Conservation (phyloP, 441 rosid genomes). For the Brassica balearica region DNA sequence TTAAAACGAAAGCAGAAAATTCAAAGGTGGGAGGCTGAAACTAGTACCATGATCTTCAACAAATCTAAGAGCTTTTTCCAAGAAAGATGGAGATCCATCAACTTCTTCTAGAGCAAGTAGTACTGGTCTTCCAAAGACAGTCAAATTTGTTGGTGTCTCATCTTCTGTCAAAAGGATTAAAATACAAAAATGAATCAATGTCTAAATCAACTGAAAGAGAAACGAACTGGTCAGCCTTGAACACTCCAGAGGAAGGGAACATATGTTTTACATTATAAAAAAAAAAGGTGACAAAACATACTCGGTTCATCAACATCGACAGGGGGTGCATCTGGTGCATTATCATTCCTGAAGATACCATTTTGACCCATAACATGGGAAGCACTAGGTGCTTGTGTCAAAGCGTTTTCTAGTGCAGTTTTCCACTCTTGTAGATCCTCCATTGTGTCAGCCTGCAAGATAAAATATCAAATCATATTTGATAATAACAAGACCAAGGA, state of each 20-base stretch:
- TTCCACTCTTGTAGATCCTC: constrained; percentile 97
- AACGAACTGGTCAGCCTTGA: constrained; percentile 9
- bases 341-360: constrained; percentile 78
- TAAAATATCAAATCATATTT: background rate
- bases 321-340: constrained; percentile 51
- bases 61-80: constrained; percentile 95
- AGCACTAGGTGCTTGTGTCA: constrained; percentile 87
- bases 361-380: constrained; percentile 81
- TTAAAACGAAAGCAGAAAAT: constrained; percentile 24
- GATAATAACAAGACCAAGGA: background rate
- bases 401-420: constrained; percentile 88
- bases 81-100: constrained; percentile 96
- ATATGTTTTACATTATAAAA: constrained; percentile 10
- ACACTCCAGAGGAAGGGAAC: constrained; percentile 12
- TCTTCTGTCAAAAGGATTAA: constrained; percentile 52
- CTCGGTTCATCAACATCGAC: constrained; percentile 62
- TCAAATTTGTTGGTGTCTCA: constrained; percentile 60
- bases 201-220: constrained; percentile 21
- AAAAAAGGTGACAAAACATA: constrained; percentile 45
- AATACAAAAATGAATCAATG: constrained; percentile 34
- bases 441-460: constrained; percentile 82
- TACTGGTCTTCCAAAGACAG: constrained; percentile 83
- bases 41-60: constrained; percentile 82
- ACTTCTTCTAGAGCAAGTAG: constrained; percentile 96
- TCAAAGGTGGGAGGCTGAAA: constrained; percentile 21